These are phyloP conservation scores for Lachnellula arida DNA, from an alignment of 2,329 filamentous ascomycete species.

Conservation along the genomic window DNA sequence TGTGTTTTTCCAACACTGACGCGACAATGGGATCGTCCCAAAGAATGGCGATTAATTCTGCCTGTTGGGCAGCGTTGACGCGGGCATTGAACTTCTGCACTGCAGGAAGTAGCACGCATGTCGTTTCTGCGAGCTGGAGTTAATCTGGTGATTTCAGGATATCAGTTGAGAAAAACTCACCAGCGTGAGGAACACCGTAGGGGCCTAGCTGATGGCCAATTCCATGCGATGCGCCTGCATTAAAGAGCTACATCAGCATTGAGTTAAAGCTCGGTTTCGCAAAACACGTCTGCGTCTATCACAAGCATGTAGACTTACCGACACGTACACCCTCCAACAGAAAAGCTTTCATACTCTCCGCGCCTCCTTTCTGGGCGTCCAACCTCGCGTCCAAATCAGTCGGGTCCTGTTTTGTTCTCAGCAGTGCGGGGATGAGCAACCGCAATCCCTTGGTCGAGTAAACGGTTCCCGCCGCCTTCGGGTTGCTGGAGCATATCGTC, in stretches of 20 bases:
- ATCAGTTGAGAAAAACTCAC: not conserved
- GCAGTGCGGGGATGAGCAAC: constrained; percentile 39
- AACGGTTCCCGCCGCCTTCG: constrained; percentile 28
- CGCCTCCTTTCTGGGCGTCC: constrained; percentile 38
- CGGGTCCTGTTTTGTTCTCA: constrained; percentile 35
- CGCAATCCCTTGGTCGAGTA: constrained; percentile 37
- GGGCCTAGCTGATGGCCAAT: constrained; percentile 41
- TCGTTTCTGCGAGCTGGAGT: constrained; percentile 42
- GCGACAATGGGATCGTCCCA: not conserved
- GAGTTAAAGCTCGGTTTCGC: too few species aligned
- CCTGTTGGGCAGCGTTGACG: constrained; percentile 26
- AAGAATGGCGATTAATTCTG: not conserved
- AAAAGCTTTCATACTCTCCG: constrained; percentile 1
- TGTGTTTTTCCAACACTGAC: not conserved
- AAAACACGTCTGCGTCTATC: not conserved
- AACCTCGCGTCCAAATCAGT: constrained; percentile 39
- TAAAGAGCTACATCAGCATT: not conserved
- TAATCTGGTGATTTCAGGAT: not conserved
- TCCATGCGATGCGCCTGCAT: constrained; percentile 23
- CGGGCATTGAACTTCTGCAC: constrained; percentile 50
- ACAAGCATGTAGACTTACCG: constrained; percentile 19
- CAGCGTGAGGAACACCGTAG: constrained; percentile 49
- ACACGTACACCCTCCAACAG: constrained; percentile 28
- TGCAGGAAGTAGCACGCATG: constrained; percentile 48
- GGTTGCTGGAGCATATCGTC: constrained; percentile 39